Evolutionary conservation across 306 rosid species (phyloP).

Genomic region (Malus fusca): DNA sequence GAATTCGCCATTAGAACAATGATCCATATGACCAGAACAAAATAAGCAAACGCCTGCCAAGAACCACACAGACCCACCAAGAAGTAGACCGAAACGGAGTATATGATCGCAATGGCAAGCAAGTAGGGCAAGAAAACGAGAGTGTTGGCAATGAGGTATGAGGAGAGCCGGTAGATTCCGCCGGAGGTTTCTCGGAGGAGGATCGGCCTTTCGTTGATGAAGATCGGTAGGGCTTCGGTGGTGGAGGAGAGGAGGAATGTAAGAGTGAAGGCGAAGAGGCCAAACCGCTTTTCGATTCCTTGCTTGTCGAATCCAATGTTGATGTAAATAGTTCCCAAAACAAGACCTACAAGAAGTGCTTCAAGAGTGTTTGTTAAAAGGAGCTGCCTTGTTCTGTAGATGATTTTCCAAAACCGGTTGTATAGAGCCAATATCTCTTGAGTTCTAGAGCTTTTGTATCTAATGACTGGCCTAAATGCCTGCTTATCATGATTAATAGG

Average conservation of each 20-base stretch:
- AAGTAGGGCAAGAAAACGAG: conserved; percentile 87
- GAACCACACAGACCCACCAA: conserved; percentile 78
- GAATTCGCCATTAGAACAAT: conserved; percentile 81
- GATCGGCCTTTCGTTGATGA: conserved; percentile 82
- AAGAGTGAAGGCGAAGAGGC: conserved; percentile 82
- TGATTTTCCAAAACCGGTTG: conserved; percentile 70
- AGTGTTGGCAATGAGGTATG: conserved; percentile 84
- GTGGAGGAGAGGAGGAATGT: conserved; percentile 83
- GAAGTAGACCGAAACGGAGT: conserved; percentile 76
- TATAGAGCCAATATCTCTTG: conserved; percentile 56
- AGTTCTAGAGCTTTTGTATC: conserved; percentile 62
- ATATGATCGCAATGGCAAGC: conserved; percentile 57
- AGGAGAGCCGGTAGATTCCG: conserved; percentile 78
- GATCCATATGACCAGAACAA: conserved; percentile 72
- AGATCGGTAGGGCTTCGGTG: conserved; percentile 84
- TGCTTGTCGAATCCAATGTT: conserved; percentile 63
- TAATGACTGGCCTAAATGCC: conserved; percentile 8
- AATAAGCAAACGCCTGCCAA: conserved; percentile 73
- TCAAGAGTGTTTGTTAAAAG: conserved; percentile 72
- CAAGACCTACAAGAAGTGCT: conserved; percentile 79
- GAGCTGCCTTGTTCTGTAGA: conserved; percentile 69
- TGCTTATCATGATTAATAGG: background rate
- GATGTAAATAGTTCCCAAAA: conserved; percentile 82
- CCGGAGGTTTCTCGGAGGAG: conserved; percentile 75
- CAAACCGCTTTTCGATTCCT: conserved; percentile 81